Evolutionary conservation across 352 stramenopile genomes (phyloP), one percentile per base, ranked within the genome.

Genomic region (Phytophthora foliorum): DNA sequence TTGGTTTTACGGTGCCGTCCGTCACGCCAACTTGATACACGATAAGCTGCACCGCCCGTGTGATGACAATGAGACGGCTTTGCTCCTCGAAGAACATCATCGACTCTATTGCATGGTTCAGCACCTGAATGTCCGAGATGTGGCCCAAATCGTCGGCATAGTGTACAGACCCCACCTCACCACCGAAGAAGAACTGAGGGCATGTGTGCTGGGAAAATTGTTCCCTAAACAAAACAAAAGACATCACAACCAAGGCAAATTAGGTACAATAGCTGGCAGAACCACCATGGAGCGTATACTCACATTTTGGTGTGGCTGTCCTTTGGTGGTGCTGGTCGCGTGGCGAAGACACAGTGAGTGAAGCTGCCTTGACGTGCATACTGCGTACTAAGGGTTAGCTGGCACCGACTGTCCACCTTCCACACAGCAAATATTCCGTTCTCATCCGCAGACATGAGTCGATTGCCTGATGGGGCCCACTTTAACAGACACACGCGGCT

Each of bases 161-260:
- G 75, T 95, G 90, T 6, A 98, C 85, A 17, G 86, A 88, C 2
- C 95, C 95, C 21, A 84, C 79, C 56, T 98, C 89, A n/a, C 90
- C 93, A n/a, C 91, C 93, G 55, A 98, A 96, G 69, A 98, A 98
- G 66, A 98, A 98, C 27, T 91, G 82, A 24, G 89, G 89, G 48
- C 88, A 95, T 6, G 75, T 67, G 7, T 77, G 73, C 49, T 89
- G 80, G 8, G 82, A 73, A 53, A 89, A 92, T 3, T 65, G 50
- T 6, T 88, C 77, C 22, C 80, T 90, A 32, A 44, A 45, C 4
- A 63, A 54, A 44, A 21, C 31, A 56, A 51, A n/a, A 32, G 14
- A 41, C 19, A 16, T 17, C 13, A 39, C 16, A 56, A 39, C 21
- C 51, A n/a, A 5, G 54, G 3, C 34, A 51, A 42, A 34, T 8